phyloP scores from a whole-genome alignment of 805 yeast species.

The Ogataea trehaloabstinens region DNA sequence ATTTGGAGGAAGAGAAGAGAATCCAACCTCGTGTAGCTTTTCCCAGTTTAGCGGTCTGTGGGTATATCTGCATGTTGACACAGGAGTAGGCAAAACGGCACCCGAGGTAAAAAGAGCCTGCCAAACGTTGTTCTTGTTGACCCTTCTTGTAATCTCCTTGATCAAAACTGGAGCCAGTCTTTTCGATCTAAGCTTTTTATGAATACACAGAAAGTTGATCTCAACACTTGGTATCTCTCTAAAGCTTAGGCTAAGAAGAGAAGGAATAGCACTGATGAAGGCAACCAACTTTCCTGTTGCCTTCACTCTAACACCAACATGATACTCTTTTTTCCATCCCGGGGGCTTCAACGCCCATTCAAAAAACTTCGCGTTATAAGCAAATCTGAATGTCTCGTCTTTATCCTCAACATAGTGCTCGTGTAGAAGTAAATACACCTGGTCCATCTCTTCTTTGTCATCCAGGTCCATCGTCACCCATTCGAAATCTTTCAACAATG shows the following conservation, averaged over 20 bases:
- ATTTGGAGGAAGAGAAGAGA: conserved; percentile 72
- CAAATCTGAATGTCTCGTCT: conserved; percentile 89
- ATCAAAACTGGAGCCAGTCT: conserved; percentile 92
- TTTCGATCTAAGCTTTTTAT: conserved; percentile 89
- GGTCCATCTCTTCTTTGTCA: conserved; percentile 56
- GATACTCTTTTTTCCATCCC: conserved; percentile 88
- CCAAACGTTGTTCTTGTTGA: conserved; percentile 83
- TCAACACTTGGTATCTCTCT: conserved; percentile 64
- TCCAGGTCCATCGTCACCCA: conserved; percentile 80
- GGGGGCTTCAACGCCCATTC: conserved; percentile 95
- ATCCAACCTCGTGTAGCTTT: conserved; percentile 86
- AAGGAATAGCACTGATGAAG: conserved; percentile 89
- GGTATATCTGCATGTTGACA: conserved; percentile 81
- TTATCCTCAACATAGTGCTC: conserved; percentile 94
- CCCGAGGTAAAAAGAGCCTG: conserved; percentile 97
- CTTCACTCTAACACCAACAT: conserved; percentile 87
- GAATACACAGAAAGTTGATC: conserved; percentile 91
- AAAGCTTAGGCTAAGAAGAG: conserved; percentile 55
- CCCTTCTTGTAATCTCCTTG: conserved; percentile 91
- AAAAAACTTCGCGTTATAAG: conserved; percentile 78
- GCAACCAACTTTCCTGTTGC: conserved; percentile 78
- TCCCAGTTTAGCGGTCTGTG: conserved; percentile 95
- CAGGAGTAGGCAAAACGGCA: conserved; percentile 86
- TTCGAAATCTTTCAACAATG: conserved; percentile 75
- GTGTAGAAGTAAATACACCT: conserved; percentile 75